Percentiles rank a stretch among this genome's conserved stretches.
Conservation (phyloP, 2,329 filamentous ascomycete species). For the Neocatenulostroma microsporum region DNA sequence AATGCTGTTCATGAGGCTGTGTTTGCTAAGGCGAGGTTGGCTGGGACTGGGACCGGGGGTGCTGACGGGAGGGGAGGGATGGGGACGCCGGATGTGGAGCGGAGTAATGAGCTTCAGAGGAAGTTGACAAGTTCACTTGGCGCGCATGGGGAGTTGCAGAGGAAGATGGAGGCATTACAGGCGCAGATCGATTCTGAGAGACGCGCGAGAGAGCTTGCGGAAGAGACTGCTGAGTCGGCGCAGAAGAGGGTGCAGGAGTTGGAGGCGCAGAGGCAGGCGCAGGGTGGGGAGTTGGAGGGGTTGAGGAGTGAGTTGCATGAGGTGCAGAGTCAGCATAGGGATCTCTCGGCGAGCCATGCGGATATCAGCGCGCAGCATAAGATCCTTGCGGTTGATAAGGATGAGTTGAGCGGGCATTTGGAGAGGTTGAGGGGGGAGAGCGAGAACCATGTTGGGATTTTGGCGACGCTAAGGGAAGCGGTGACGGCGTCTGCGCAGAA, state of each 20-base stretch:
- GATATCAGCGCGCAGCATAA: constrained; percentile 69
- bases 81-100: constrained; percentile 52
- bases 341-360: constrained; percentile 68
- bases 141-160: constrained; percentile 70
- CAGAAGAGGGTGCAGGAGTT: constrained; percentile 77
- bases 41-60: constrained; percentile 58
- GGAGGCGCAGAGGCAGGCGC: constrained; percentile 74
- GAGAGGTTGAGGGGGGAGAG: constrained; percentile 59
- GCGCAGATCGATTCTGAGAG: constrained; percentile 73
- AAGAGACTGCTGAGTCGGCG: constrained; percentile 76
- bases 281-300: constrained; percentile 74
- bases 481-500: constrained; percentile 73
- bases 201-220: constrained; percentile 71
- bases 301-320: constrained; percentile 79
- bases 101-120: constrained; percentile 65
- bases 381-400: constrained; percentile 77
- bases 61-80: constrained; percentile 45
- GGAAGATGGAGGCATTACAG: constrained; percentile 61
- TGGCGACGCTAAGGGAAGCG: constrained; percentile 68
- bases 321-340: constrained; percentile 66
- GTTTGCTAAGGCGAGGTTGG: constrained; percentile 87
- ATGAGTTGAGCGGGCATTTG: constrained; percentile 62
- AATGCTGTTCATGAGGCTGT: constrained; percentile 90
- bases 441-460: constrained; percentile 61
- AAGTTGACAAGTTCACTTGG: constrained; percentile 77